Conservation (phyloP, 371 early-diverging fungal species). For the Sporodiniella umbellata region DNA sequence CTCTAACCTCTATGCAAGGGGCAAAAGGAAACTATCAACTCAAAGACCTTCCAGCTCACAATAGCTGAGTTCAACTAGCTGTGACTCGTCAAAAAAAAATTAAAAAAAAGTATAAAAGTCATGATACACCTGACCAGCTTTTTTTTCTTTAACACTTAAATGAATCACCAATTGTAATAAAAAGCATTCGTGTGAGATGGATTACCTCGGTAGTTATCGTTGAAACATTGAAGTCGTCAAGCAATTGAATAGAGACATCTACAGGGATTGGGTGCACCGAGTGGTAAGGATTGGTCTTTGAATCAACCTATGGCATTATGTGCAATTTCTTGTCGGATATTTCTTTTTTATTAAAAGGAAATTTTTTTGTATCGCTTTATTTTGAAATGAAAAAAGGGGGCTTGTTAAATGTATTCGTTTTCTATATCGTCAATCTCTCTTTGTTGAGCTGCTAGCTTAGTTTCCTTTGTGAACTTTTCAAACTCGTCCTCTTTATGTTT, state of each 20-base stretch:
- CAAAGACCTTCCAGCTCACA: too few relatives aligned
- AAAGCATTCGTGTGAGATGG: constrained; percentile 38
- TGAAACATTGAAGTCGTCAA: constrained; percentile 37
- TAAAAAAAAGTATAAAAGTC: constrained; percentile 19
- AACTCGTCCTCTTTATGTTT: not conserved
- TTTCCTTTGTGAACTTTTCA: not conserved
- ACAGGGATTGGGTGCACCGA: constrained; percentile 31
- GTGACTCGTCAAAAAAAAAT: not conserved
- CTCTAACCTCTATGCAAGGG: too few relatives aligned
- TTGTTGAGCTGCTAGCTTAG: not conserved
- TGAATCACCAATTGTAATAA: constrained; percentile 28
- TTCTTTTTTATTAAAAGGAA: not conserved
- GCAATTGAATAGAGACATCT: constrained; percentile 27
- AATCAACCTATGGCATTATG: constrained; percentile 23
- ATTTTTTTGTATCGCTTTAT: too few relatives aligned
- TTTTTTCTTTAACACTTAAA: constrained; percentile 24
- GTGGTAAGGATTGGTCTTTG: constrained; percentile 27
- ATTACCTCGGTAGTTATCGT: constrained; percentile 23
- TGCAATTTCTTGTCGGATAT: constrained; percentile 31
- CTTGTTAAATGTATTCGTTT: not conserved
- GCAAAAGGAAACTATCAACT: too few relatives aligned
- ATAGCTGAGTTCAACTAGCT: too few relatives aligned
- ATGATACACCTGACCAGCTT: constrained; percentile 3
- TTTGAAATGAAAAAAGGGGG: constrained; percentile 2
- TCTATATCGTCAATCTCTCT: not conserved